Conservation (phyloP, 108 stramenopile genomes). For the Aurantiochytrium sp. region DNA sequence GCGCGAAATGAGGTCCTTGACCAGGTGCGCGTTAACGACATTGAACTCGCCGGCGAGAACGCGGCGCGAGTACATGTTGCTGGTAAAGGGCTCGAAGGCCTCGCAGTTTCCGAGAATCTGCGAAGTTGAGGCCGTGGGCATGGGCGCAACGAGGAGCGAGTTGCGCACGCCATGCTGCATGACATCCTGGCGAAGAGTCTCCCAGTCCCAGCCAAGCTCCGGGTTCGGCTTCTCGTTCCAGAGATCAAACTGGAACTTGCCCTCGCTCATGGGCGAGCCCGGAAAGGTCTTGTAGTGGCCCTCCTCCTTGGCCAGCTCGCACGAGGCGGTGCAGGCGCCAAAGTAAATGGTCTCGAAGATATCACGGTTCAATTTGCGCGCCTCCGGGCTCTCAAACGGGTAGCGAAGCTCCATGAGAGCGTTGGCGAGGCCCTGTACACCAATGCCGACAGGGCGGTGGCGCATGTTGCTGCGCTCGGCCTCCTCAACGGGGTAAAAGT, state of each 20-base stretch:
- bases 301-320: conserved; percentile 77
- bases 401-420: conserved; percentile 83
- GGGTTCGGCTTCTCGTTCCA: conserved; percentile 78
- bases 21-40: conserved; percentile 94
- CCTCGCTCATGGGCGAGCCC: conserved; percentile 88
- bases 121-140: conserved; percentile 99
- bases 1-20: conserved; percentile 80
- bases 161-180: conserved; percentile 86
- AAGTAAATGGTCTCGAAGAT: conserved; percentile 99
- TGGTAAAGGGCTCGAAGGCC: conserved; percentile 95
- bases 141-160: conserved; percentile 93
- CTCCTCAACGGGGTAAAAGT: conserved; percentile 83
- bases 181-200: conserved; percentile 69
- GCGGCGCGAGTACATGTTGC: conserved; percentile 97
- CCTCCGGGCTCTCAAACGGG: conserved; percentile 83
- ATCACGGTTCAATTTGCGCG: conserved; percentile 76
- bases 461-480: conserved; percentile 72
- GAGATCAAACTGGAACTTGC: conserved; percentile 90
- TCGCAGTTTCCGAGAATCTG: conserved; percentile 99
- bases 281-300: conserved; percentile 87
- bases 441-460: conserved; percentile 98
- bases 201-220: conserved; percentile 86
- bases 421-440: conserved; percentile 98
- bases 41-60: conserved; percentile 98
- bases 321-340: conserved; percentile 82